Percentiles rank a stretch among this genome's conserved stretches.
phyloP scores from a whole-genome alignment of 768 basidiomycete species.

The Xerocomus potaroensis region DNA sequence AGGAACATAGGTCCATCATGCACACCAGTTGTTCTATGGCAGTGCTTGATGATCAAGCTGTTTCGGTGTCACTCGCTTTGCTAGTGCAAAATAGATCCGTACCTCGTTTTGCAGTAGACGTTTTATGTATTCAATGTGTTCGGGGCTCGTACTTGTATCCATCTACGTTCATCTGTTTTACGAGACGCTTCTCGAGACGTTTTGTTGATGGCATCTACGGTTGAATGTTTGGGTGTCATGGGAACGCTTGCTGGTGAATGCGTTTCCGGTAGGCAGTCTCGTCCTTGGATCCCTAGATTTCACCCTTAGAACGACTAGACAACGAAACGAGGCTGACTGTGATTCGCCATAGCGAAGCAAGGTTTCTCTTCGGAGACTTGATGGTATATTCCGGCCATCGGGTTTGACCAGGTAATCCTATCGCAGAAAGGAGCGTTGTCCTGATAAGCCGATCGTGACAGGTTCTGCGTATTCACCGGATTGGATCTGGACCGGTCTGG shows the following conservation, averaged over 20 bases:
- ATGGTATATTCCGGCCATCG: too few species aligned
- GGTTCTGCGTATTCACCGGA: too few species aligned
- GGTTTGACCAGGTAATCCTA: too few species aligned
- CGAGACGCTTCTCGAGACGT: not conserved
- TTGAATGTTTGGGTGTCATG: not conserved
- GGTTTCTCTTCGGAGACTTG: too few species aligned
- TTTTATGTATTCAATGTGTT: not conserved
- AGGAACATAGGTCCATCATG: conserved; percentile 1
- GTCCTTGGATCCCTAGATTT: too few species aligned
- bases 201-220: not conserved
- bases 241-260: not conserved
- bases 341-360: too few species aligned
- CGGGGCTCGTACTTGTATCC: not conserved
- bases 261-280: not conserved
- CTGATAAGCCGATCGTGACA: too few species aligned
- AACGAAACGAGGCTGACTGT: too few species aligned
- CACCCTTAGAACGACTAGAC: too few species aligned
- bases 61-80: too few species aligned
- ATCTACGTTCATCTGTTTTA: not conserved
- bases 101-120: not conserved
- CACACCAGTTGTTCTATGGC: not conserved
- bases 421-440: too few species aligned
- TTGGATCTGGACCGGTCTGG: too few species aligned
- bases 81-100: not conserved
- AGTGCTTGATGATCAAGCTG: not conserved